Evolutionary conservation across 2,329 filamentous ascomycete species (phyloP).

Genomic region (Stagonosporopsis chrysanthemi): DNA sequence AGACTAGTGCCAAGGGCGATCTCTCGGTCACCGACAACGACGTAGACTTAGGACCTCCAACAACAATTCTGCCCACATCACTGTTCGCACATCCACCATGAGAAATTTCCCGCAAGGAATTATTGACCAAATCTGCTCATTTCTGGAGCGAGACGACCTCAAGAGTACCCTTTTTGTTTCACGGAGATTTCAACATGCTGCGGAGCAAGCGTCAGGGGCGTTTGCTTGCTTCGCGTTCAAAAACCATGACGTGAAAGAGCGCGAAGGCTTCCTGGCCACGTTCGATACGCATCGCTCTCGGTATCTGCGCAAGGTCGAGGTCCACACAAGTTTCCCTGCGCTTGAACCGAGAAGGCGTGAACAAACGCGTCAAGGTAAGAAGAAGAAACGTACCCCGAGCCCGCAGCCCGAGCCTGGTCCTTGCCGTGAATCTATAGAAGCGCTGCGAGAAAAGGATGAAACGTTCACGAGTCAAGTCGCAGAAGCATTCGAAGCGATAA

Average conservation of each 20-base stretch:
- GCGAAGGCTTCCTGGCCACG: neutral
- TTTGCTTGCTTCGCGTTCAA: conserved; percentile 1
- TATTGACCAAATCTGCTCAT: conserved; percentile 3
- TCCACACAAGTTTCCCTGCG: conserved; percentile 8
- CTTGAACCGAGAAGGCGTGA: conserved; percentile 1
- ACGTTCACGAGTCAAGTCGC: neutral
- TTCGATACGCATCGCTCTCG: neutral
- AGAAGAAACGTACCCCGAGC: neutral
- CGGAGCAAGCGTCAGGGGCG: conserved; percentile 8
- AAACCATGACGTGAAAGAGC: neutral
- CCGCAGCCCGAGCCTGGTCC: neutral
- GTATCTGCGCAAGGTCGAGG: conserved; percentile 2
- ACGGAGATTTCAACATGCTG: conserved; percentile 6
- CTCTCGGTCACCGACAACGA: neutral
- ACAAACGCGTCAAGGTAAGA: conserved; percentile 1
- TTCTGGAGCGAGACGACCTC: conserved; percentile 2
- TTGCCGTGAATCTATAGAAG: neutral
- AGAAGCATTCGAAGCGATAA: neutral
- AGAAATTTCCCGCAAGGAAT: conserved; percentile 13
- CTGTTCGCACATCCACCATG: neutral
- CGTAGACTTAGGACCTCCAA: neutral
- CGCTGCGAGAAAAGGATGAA: neutral
- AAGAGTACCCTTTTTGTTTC: conserved; percentile 7
- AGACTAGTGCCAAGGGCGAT: neutral
- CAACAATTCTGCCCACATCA: neutral